phyloP scores from a whole-genome alignment of 345 rosid species.

The Kernera saxatilis region DNA sequence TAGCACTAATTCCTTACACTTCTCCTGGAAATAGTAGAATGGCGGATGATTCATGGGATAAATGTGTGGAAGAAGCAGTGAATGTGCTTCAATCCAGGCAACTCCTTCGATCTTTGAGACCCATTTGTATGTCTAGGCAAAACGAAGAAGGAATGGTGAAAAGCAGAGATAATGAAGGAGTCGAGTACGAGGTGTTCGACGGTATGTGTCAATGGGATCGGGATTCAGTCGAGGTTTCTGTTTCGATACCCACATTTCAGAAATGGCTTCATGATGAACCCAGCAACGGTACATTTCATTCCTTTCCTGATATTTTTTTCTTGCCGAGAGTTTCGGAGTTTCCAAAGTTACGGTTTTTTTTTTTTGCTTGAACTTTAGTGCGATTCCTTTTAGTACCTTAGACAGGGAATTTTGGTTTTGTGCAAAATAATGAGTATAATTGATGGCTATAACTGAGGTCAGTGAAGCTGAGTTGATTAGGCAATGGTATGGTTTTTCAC shows the following conservation, averaged over 20 bases:
- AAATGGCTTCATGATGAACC: constrained; percentile 81
- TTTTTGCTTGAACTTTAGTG: not conserved
- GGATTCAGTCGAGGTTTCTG: constrained; percentile 56
- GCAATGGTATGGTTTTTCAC: not conserved
- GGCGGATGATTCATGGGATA: constrained; percentile 54
- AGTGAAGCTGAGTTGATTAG: not conserved
- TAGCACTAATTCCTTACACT: not conserved
- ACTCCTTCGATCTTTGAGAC: constrained; percentile 72
- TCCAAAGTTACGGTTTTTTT: constrained; percentile 4
- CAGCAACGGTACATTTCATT: constrained; percentile 49
- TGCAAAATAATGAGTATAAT: not conserved
- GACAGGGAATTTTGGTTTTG: not conserved
- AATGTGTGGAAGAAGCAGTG: constrained; percentile 70
- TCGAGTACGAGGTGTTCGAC: constrained; percentile 62
- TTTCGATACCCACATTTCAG: constrained; percentile 56
- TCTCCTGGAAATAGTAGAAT: not conserved
- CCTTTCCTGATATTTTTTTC: not conserved
- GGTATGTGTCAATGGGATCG: constrained; percentile 80
- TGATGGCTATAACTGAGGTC: not conserved
- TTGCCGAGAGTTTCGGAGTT: constrained; percentile 30
- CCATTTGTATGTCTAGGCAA: constrained; percentile 46
- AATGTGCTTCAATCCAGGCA: constrained; percentile 56
- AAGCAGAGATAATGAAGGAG: constrained; percentile 1
- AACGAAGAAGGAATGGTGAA: not conserved
- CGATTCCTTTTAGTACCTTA: not conserved